Conservation (phyloP, 2,329 filamentous ascomycete genomes). For the Penicillium sp. region DNA sequence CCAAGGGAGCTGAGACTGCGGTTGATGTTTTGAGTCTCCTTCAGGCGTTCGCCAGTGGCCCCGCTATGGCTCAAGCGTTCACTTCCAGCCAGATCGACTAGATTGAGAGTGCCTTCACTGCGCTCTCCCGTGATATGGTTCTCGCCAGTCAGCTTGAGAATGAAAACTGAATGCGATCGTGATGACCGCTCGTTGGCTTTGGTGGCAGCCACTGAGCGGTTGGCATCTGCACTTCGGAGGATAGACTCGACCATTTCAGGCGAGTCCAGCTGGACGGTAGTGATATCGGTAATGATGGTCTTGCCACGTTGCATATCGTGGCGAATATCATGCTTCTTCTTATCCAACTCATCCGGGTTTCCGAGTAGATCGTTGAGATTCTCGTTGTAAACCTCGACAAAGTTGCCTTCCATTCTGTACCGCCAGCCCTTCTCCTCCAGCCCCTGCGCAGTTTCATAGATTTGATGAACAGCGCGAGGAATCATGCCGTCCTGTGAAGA, state of each 20-base stretch:
- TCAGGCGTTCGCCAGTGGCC: constrained; percentile 81
- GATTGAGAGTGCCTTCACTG: constrained; percentile 89
- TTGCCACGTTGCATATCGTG: constrained; percentile 82
- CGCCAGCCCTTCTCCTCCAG: constrained; percentile 90
- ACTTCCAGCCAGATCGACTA: constrained; percentile 92
- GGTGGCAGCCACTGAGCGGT: constrained; percentile 92
- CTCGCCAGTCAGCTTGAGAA: constrained; percentile 67
- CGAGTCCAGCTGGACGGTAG: constrained; percentile 73
- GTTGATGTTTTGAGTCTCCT: constrained; percentile 97
- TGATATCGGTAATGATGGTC: constrained; percentile 79
- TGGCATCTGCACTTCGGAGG: constrained; percentile 75
- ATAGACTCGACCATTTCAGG: constrained; percentile 78
- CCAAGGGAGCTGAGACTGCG: constrained; percentile 88
- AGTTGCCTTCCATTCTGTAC: constrained; percentile 92
- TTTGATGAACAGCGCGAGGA: constrained; percentile 86
- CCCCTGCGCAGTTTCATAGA: constrained; percentile 81
- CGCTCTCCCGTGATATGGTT: constrained; percentile 77
- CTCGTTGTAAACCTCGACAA: constrained; percentile 98
- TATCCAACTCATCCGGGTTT: constrained; percentile 67
- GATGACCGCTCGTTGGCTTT: constrained; percentile 95
- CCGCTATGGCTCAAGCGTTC: constrained; percentile 86
- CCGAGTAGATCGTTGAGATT: constrained; percentile 88
- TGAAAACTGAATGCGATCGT: constrained; percentile 94
- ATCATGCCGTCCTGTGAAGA: constrained; percentile 91
- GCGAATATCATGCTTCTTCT: constrained; percentile 83